These are phyloP conservation scores for Rhamnella rubrinervis DNA, from an alignment of 331 rosid genomes.

Conservation along the genomic window DNA sequence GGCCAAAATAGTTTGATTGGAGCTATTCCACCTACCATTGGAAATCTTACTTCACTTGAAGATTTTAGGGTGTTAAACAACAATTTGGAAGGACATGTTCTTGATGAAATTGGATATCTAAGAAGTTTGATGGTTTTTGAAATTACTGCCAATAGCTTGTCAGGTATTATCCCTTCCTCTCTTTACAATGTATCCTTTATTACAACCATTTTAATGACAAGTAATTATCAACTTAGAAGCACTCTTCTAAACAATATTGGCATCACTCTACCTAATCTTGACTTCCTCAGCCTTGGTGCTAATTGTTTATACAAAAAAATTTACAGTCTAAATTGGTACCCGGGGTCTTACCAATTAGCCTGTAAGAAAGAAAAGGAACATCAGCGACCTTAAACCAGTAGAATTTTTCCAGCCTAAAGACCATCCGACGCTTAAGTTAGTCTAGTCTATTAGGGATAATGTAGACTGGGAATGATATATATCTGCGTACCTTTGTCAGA, in stretches of 20 bases:
- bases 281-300: fast-evolving
- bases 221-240: background rate
- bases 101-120: background rate
- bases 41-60: background rate
- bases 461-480: too few species aligned
- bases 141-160: background rate
- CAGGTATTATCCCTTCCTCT: background rate
- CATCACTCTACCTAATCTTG: background rate
- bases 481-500: too few species aligned
- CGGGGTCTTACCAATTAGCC: too few species aligned
- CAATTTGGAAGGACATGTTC: background rate
- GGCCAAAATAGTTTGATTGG: background rate
- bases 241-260: background rate
- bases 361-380: too few species aligned
- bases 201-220: background rate
- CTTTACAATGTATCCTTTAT: background rate
- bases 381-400: too few species aligned
- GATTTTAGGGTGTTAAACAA: background rate
- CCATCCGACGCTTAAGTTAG: too few species aligned
- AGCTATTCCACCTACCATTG: background rate
- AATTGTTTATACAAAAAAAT: background rate
- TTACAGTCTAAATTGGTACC: too few species aligned
- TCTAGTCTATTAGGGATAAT: too few species aligned
- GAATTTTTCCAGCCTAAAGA: too few species aligned
- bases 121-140: background rate